phyloP scores from a whole-genome alignment of 2,329 filamentous ascomycete genomes.

The Cladosporium cucumerinum region DNA sequence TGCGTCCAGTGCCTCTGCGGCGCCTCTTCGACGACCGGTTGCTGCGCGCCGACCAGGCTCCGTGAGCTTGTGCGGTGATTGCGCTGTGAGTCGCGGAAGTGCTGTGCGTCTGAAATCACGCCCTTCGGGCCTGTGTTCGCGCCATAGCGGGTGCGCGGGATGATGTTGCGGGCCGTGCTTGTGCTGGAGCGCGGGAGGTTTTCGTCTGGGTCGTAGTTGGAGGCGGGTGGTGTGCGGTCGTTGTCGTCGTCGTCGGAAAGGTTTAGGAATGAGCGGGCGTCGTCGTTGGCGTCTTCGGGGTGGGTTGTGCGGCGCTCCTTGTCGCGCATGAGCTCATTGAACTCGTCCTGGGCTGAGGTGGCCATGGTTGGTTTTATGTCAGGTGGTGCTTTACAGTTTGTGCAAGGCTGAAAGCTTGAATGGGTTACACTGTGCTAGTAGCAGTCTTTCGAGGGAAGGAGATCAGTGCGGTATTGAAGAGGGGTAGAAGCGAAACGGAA shows the following conservation, averaged over 20 bases:
- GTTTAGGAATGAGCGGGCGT: slow-evolving; percentile 32
- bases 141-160: slow-evolving; percentile 62
- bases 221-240: slow-evolving; percentile 37
- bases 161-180: slow-evolving; percentile 41
- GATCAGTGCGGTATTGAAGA: background rate
- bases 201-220: slow-evolving; percentile 55
- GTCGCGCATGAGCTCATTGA: slow-evolving; percentile 49
- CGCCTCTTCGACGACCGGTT: slow-evolving; percentile 3
- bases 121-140: slow-evolving; percentile 79
- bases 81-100: slow-evolving; percentile 53
- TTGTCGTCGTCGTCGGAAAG: slow-evolving; percentile 48
- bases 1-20: slow-evolving; percentile 9
- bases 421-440: background rate
- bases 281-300: slow-evolving; percentile 50
- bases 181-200: slow-evolving; percentile 37
- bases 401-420: background rate
- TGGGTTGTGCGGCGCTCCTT: slow-evolving; percentile 43
- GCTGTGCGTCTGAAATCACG: slow-evolving; percentile 78
- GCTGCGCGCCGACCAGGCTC: slow-evolving; percentile 14
- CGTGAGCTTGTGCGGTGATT: slow-evolving; percentile 30
- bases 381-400: background rate
- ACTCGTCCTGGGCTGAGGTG: slow-evolving; percentile 48
- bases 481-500: background rate
- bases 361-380: slow-evolving; percentile 13
- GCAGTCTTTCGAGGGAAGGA: background rate